Evolutionary conservation across 176 grass and related monocot genomes (phyloP).

Genomic region (Oryza punctata): DNA sequence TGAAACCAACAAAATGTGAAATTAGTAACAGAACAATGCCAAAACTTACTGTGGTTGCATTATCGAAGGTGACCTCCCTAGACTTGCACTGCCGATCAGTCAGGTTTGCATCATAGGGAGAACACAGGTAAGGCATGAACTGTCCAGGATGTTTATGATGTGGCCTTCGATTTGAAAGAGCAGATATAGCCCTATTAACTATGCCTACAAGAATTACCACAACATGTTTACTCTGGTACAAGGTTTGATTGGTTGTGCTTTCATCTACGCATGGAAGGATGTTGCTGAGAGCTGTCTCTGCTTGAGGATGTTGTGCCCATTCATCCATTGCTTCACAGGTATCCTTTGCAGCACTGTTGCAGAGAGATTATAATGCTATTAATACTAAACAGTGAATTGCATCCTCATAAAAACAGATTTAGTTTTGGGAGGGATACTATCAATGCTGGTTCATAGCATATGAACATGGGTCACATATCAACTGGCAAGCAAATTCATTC

Average conservation of each 20-base stretch:
- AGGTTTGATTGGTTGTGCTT: slow-evolving; percentile 75
- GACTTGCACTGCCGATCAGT: slow-evolving; percentile 61
- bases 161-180: slow-evolving; percentile 49
- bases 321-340: slow-evolving; percentile 86
- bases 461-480: neutral
- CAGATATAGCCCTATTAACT: slow-evolving; percentile 81
- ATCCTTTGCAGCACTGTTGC: slow-evolving; percentile 69
- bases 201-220: slow-evolving; percentile 67
- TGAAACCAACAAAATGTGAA: neutral
- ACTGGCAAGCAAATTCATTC: neutral
- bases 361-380: slow-evolving; percentile 8
- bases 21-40: neutral
- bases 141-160: slow-evolving; percentile 58
- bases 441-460: neutral
- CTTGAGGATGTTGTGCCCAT: slow-evolving; percentile 81
- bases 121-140: slow-evolving; percentile 78
- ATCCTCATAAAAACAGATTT: slow-evolving; percentile 2
- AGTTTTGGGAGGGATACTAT: neutral
- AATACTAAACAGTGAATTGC: slow-evolving; percentile 2
- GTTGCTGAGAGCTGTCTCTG: slow-evolving; percentile 83
- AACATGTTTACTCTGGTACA: slow-evolving; percentile 89
- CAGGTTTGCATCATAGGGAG: slow-evolving; percentile 68
- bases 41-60: slow-evolving; percentile 66
- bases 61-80: slow-evolving; percentile 70
- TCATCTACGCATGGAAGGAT: slow-evolving; percentile 93